These are phyloP conservation scores for Solanum neorickii DNA, from an alignment of 257 asterid genomes.

Conservation along the genomic window DNA sequence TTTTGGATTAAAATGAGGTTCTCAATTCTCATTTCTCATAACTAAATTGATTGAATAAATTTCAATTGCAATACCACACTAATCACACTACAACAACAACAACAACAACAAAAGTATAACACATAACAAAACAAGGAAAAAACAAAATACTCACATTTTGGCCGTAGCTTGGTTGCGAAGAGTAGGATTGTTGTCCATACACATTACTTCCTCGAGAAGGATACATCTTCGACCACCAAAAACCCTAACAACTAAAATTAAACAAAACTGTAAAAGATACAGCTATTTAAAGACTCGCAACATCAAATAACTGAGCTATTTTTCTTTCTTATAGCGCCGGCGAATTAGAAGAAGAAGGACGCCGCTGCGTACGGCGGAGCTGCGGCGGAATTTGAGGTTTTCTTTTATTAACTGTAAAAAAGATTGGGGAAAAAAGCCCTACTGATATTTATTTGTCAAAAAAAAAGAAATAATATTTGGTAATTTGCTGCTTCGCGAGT, in stretches of 20 bases:
- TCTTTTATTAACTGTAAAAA: background rate
- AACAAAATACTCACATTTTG: conserved; percentile 4
- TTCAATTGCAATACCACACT: background rate
- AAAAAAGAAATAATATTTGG: background rate
- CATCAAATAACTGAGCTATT: background rate
- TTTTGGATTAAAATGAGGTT: background rate
- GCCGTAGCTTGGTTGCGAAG: conserved; percentile 21
- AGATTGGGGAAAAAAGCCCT: background rate
- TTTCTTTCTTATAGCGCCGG: background rate
- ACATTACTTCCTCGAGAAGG: conserved; percentile 25
- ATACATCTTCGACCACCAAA: background rate
- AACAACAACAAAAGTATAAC: background rate
- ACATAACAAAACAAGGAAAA: background rate
- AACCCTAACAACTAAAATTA: background rate
- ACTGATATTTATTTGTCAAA: background rate
- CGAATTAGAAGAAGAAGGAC: background rate
- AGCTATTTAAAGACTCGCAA: background rate
- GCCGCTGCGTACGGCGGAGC: background rate
- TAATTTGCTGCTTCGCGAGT: background rate
- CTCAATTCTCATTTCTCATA: background rate
- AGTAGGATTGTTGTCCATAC: conserved; percentile 20
- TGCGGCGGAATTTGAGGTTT: background rate
- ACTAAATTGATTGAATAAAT: background rate
- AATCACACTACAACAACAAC: background rate
- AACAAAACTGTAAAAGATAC: background rate